These are phyloP conservation scores for Rheum nobile DNA, from an alignment of 148 eudicot genomes.

Conservation along the genomic window DNA sequence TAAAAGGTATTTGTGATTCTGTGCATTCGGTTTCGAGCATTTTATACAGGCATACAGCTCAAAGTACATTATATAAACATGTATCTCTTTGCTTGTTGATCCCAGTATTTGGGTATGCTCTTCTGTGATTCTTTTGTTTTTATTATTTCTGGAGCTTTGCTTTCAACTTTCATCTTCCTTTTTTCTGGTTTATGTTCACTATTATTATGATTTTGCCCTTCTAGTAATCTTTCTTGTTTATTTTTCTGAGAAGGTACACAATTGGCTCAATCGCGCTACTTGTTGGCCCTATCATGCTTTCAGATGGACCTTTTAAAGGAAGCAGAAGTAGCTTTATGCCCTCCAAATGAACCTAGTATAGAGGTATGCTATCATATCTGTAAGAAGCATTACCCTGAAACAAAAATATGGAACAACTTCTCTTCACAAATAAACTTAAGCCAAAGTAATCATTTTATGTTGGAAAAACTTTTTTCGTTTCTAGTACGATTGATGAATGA, in stretches of 20 bases:
- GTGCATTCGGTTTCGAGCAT: neutral
- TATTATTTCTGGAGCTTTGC: neutral
- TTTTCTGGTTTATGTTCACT: neutral
- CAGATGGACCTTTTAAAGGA: constrained; percentile 87
- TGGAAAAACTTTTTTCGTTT: neutral
- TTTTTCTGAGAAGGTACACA: constrained; percentile 60
- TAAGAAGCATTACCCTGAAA: neutral
- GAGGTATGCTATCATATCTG: constrained; percentile 41
- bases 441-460: neutral
- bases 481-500: neutral
- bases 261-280: constrained; percentile 89
- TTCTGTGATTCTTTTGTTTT: neutral
- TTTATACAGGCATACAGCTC: neutral
- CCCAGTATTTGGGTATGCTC: neutral
- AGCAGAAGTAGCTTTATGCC: constrained; percentile 74
- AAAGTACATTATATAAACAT: neutral
- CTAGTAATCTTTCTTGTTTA: constrained; percentile 9
- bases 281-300: constrained; percentile 92
- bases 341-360: constrained; percentile 58
- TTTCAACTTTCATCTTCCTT: neutral
- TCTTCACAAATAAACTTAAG: neutral
- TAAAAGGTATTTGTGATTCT: constrained; percentile 46
- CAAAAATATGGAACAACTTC: neutral
- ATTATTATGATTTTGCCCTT: neutral
- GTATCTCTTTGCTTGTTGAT: neutral